Conservation (phyloP, 139 green algal species). For the Micractinium sp. region DNA sequence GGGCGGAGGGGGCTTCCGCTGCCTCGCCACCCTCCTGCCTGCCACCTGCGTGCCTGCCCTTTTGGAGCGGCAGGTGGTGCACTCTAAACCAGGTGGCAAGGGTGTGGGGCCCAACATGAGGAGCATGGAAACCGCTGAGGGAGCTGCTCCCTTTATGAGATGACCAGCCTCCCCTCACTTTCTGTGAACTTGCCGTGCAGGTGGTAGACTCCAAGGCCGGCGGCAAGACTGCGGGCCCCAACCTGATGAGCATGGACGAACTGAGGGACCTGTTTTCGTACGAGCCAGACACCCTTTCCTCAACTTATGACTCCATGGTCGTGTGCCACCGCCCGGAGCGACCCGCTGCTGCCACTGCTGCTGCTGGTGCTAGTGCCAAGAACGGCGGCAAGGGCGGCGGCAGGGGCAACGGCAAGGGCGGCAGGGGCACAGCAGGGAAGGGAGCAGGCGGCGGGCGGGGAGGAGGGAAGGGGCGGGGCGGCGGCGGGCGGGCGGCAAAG, state of each 20-base stretch:
- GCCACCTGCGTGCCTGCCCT: no score
- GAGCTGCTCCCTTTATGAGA: no score
- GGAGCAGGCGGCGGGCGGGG: neutral
- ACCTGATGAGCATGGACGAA: constrained; percentile 87
- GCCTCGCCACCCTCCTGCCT: no score
- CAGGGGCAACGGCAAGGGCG: neutral
- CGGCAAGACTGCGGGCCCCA: constrained; percentile 25
- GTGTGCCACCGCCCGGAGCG: neutral
- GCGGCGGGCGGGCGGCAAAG: neutral
- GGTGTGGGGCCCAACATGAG: neutral
- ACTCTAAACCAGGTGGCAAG: neutral
- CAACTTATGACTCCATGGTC: constrained; percentile 85
- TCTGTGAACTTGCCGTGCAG: neutral
- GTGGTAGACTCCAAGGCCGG: constrained; percentile 35
- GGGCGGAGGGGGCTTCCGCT: no score
- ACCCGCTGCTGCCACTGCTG: neutral
- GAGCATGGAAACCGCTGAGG: no score
- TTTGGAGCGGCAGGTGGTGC: no score
- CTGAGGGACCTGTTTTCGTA: constrained; percentile 93
- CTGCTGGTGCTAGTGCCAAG: neutral
- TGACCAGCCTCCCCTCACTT: no score
- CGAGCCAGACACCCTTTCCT: constrained; percentile 66
- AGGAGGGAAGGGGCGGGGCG: neutral
- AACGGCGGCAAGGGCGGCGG: neutral
- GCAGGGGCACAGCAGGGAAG: neutral